A percentile compares a stretch with the other conserved stretches of the same genome.
These are phyloP conservation scores for Xylaria sp. DNA, from an alignment of 2,329 filamentous ascomycete genomes.

Conservation along the genomic window DNA sequence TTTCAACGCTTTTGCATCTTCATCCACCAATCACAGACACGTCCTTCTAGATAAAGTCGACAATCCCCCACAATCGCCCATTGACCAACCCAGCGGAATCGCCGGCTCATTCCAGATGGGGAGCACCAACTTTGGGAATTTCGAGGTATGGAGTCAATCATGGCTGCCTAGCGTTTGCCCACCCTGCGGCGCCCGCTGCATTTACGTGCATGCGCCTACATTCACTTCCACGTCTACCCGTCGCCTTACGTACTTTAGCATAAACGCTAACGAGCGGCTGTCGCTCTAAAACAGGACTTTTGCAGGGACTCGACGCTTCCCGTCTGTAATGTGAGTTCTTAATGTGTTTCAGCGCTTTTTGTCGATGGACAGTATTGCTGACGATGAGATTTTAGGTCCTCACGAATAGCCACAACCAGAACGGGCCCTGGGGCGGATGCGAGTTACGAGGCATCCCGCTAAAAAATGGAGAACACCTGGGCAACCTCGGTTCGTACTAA, in stretches of 20 bases:
- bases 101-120: slow-evolving; percentile 42
- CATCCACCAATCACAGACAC: slow-evolving; percentile 13
- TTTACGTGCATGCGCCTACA: not conserved
- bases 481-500: slow-evolving; percentile 67
- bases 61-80: slow-evolving; percentile 4
- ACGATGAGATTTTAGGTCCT: slow-evolving; percentile 52
- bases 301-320: slow-evolving; percentile 79
- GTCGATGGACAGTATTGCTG: slow-evolving; percentile 11
- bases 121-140: slow-evolving; percentile 57
- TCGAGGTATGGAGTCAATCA: slow-evolving; percentile 42
- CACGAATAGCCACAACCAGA: slow-evolving; percentile 52
- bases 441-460: slow-evolving; percentile 69
- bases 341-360: not conserved
- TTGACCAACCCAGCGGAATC: slow-evolving; percentile 23
- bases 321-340: slow-evolving; percentile 65
- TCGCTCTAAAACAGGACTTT: slow-evolving; percentile 55
- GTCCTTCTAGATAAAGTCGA: not conserved
- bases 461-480: slow-evolving; percentile 59
- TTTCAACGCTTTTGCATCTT: slow-evolving; percentile 5
- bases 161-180: not conserved
- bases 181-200: not conserved
- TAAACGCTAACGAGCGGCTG: slow-evolving; percentile 20
- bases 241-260: not conserved
- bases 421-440: slow-evolving; percentile 63
- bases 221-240: not conserved